Conservation (phyloP, 2,329 filamentous ascomycete species). For the Botryotinia calthae region DNA sequence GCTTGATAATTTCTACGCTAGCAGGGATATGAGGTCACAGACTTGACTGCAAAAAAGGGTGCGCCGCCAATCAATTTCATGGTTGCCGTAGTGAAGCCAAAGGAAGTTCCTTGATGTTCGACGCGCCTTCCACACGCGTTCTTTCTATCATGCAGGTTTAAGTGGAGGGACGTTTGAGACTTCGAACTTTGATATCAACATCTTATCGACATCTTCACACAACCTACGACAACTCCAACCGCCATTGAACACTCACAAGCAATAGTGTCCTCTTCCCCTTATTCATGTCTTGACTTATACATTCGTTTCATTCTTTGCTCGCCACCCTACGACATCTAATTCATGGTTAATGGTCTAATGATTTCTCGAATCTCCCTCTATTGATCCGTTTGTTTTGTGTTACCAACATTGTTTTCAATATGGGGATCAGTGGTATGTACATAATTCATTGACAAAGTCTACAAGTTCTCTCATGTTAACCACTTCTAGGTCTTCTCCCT, state of each 20-base stretch:
- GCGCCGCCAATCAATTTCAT: conserved; percentile 19
- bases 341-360: conserved; percentile 3
- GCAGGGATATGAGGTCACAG: conserved; percentile 8
- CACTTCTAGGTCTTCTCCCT: conserved; percentile 69
- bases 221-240: conserved; percentile 1
- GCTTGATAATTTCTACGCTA: conserved; percentile 2
- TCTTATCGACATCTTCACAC: conserved; percentile 12
- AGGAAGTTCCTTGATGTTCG: conserved; percentile 10
- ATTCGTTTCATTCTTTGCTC: conserved; percentile 14
- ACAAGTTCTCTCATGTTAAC: conserved; percentile 27
- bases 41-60: neutral
- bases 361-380: conserved; percentile 25
- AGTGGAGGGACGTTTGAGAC: neutral
- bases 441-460: neutral
- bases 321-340: conserved; percentile 6
- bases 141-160: conserved; percentile 13
- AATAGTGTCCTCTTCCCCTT: neutral
- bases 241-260: neutral
- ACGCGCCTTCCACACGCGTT: conserved; percentile 22
- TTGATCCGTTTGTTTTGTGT: conserved; percentile 27
- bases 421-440: conserved; percentile 27
- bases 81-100: conserved; percentile 21
- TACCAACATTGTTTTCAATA: conserved; percentile 27
- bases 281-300: conserved; percentile 3
- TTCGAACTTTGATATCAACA: conserved; percentile 5